Conservation (phyloP, 306 rosid species). For the Benincasa hispida region DNA sequence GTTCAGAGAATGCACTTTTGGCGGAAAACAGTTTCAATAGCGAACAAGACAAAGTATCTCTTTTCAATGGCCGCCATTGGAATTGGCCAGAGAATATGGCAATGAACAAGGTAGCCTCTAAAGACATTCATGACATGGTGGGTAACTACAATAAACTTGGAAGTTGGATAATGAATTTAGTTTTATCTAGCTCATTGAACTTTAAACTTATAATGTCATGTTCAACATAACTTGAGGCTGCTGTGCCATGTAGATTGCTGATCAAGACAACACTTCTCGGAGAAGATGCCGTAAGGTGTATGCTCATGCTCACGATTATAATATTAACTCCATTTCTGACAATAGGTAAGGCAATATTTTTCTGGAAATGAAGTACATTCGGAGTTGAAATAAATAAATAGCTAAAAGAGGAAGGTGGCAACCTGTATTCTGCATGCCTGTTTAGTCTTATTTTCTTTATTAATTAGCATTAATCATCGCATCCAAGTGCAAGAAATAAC, state of each 20-base stretch:
- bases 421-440: not conserved
- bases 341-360: conserved; percentile 60
- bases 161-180: not conserved
- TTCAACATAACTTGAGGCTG: not conserved
- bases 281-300: conserved; percentile 52
- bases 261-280: conserved; percentile 21
- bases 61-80: conserved; percentile 25
- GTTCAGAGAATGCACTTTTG: conserved; percentile 43
- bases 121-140: conserved; percentile 32
- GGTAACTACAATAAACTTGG: not conserved
- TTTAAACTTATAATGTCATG: not conserved
- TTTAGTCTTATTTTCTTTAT: not conserved
- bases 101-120: conserved; percentile 12
- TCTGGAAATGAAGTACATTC: not conserved
- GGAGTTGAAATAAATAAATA: not conserved
- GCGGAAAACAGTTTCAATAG: conserved; percentile 41
- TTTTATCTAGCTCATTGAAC: not conserved
- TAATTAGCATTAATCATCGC: not conserved
- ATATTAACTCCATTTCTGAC: conserved; percentile 63
- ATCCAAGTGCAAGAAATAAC: not conserved
- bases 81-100: conserved; percentile 24
- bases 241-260: conserved; percentile 27
- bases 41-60: conserved; percentile 20
- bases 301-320: conserved; percentile 53
- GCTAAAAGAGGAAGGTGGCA: not conserved